Conservation (phyloP, 1,284 basidiomycete species). For the Tilletia caries region DNA sequence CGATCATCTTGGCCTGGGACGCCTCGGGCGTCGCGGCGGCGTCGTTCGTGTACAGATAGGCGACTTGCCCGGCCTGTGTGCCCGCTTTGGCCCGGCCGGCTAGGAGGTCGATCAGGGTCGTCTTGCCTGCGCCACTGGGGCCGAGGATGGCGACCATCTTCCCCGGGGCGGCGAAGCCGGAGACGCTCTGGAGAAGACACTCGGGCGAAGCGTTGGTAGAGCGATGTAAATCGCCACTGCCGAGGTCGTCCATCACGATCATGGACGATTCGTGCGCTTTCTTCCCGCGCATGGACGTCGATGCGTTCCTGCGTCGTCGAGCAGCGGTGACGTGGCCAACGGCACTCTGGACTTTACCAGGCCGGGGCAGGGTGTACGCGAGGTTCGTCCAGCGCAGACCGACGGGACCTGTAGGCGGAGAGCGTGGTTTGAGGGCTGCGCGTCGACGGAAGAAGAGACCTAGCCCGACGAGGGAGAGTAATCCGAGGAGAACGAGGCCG, state of each 20-base stretch:
- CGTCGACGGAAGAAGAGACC: constrained; percentile 27
- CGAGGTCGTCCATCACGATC: neutral
- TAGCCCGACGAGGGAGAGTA: constrained; percentile 23
- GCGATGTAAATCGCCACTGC: neutral
- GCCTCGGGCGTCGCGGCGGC: neutral
- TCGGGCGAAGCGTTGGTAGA: neutral
- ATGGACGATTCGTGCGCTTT: neutral
- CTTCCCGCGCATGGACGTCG: neutral
- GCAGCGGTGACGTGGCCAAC: neutral
- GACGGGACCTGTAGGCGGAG: constrained; percentile 20
- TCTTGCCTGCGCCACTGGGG: constrained; percentile 42
- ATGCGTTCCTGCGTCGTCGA: neutral
- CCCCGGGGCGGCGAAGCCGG: constrained; percentile 31
- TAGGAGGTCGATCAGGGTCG: constrained; percentile 39
- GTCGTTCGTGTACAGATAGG: constrained; percentile 17
- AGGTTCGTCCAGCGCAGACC: constrained; percentile 35
- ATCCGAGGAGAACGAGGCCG: constrained; percentile 24
- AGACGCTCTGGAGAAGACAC: constrained; percentile 25
- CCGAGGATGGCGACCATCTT: constrained; percentile 38
- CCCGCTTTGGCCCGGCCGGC: constrained; percentile 38
- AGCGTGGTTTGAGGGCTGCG: constrained; percentile 23
- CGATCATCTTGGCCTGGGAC: constrained; percentile 22
- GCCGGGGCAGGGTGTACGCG: constrained; percentile 1
- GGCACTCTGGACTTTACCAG: neutral
- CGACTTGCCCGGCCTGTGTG: constrained; percentile 24